Evolutionary conservation across 345 rosid species (phyloP), one percentile per base, ranked within the genome.

Genomic region (Geranium brycei): DNA sequence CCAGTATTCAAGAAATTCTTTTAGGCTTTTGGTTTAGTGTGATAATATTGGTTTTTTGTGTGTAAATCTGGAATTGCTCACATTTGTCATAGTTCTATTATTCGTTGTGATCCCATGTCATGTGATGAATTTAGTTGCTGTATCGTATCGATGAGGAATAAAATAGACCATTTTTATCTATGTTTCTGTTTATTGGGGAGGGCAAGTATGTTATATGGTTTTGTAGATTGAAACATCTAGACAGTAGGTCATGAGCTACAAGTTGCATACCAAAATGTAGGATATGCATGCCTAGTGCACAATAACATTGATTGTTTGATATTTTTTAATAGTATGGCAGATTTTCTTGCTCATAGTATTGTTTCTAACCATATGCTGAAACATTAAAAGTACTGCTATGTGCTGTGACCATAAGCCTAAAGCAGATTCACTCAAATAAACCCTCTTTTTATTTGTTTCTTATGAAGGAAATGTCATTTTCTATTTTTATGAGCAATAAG

Each of bases 121-220:
- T 79, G 76, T 72, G 69, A 72, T 78, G 77, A 77, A 73, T 73
- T 83, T 64, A 74, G 77, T 73, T 77, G 75, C 73, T 62, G 64
- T 69, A 75, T 75, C 79, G 74, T 23, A 23, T 23, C 28, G 70
- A 73, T 68, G 41, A 68, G 73, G 68, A 83, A 80, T 47, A 47
- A 47, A 47, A 47, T 6, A 6, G 5, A 47, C 15, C 53, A 47
- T 47, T 47, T 47, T 11, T 35, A n/a, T 47, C 3, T 11, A 2
- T 47, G 53, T 47, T 47, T 13, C 13, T 47, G 53, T 47, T 47
- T 47, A 47, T 47, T 47, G 53, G 6, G 1, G 4, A 38, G 47
- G 6, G 47, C 53, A 47, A 47, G 53, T 47, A 2, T 6, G 11
- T 47, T 8, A 47, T 47, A 6, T 11, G 14, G 15, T 47, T 8